Evolutionary conservation across 2,329 filamentous ascomycete species (phyloP).

Genomic region (Didymella exigua): DNA sequence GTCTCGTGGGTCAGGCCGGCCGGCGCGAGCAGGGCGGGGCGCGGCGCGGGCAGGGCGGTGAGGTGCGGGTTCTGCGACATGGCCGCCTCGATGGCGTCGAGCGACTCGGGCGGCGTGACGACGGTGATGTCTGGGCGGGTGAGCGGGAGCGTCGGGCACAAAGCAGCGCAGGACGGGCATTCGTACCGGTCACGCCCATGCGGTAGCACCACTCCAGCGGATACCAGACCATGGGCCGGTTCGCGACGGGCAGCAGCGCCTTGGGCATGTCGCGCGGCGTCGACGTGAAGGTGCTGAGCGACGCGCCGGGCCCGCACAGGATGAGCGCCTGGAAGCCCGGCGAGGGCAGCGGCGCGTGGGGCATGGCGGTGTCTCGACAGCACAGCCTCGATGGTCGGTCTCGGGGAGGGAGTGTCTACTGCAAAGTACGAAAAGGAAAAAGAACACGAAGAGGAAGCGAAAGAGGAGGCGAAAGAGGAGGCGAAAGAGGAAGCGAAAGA

Average conservation of each 20-base stretch:
- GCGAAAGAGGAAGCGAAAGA: too few species aligned
- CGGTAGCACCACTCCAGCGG: constrained; percentile 84
- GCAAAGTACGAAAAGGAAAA: too few species aligned
- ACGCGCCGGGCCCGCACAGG: constrained; percentile 80
- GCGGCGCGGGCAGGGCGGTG: constrained; percentile 73
- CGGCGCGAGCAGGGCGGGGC: constrained; percentile 77
- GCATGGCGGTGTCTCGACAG: constrained; percentile 54
- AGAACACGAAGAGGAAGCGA: too few species aligned
- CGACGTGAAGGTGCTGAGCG: constrained; percentile 80
- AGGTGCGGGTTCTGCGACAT: constrained; percentile 79
- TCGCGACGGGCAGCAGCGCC: constrained; percentile 80
- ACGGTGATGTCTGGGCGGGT: constrained; percentile 58
- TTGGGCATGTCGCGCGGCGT: constrained; percentile 82
- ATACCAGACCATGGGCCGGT: constrained; percentile 89
- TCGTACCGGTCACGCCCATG: constrained; percentile 74
- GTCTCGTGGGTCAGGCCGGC: constrained; percentile 78
- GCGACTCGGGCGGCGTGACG: constrained; percentile 63
- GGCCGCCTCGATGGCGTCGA: constrained; percentile 69
- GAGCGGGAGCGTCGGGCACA: background rate
- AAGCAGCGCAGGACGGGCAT: background rate
- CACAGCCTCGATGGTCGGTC: too few species aligned
- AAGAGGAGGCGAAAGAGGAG: too few species aligned
- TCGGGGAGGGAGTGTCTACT: too few species aligned
- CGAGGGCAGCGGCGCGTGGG: constrained; percentile 75
- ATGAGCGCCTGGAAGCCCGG: constrained; percentile 83